Percentiles rank a stretch among this genome's conserved stretches.
These are phyloP conservation scores for Skeletonema marinoi DNA, from an alignment of 108 stramenopile genomes.

Conservation along the genomic window DNA sequence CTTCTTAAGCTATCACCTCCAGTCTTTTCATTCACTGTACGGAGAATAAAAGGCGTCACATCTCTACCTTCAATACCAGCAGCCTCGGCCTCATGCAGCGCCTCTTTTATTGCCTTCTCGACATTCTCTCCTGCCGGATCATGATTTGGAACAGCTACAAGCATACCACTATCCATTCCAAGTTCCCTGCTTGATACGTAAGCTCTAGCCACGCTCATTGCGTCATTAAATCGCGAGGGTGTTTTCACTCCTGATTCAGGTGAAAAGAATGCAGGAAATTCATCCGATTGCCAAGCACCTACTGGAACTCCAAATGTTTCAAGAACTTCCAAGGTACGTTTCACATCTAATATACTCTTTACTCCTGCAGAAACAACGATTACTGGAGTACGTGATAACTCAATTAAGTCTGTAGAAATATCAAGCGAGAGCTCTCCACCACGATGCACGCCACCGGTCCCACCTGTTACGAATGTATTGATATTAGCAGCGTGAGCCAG, in stretches of 20 bases:
- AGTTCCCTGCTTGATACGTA: conserved; percentile 59
- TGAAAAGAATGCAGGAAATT: conserved; percentile 99
- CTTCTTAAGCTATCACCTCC: conserved; percentile 78
- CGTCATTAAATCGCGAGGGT: conserved; percentile 69
- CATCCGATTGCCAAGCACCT: conserved; percentile 72
- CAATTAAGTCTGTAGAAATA: conserved; percentile 93
- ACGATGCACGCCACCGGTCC: conserved; percentile 96
- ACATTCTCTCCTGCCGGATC: conserved; percentile 87
- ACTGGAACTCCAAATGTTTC: conserved; percentile 95
- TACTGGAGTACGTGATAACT: conserved; percentile 89
- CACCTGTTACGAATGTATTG: conserved; percentile 92
- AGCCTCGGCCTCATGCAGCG: conserved; percentile 68
- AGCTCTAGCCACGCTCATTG: conserved; percentile 78
- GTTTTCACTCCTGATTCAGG: conserved; percentile 65
- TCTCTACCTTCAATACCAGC: conserved; percentile 78
- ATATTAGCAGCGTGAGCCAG: conserved; percentile 91
- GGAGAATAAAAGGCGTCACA: conserved; percentile 94
- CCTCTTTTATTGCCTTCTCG: conserved; percentile 84
- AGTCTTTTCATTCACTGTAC: conserved; percentile 75
- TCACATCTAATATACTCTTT: conserved; percentile 96
- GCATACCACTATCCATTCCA: conserved; percentile 74
- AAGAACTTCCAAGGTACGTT: conserved; percentile 93
- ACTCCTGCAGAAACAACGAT: conserved; percentile 98
- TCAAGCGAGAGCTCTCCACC: conserved; percentile 85
- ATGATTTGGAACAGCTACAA: conserved; percentile 95